Evolutionary conservation across 1,284 basidiomycete genomes (phyloP).

Genomic region (Cryptococcus sp.): DNA sequence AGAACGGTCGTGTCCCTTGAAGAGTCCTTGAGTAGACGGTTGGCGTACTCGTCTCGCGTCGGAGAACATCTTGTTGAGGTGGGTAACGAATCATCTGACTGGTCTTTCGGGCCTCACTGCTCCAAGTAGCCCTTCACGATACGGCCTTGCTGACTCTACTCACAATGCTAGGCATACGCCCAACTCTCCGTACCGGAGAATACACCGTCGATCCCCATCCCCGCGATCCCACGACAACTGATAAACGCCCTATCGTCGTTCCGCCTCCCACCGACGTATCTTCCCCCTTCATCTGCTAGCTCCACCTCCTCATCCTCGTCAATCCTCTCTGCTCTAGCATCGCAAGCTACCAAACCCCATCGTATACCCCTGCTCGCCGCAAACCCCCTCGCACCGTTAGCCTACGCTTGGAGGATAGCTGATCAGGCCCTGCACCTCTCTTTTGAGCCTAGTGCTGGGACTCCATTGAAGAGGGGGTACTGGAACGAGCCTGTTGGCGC

Average conservation of each 20-base stretch:
- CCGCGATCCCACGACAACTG: conserved; percentile 17
- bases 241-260: conserved; percentile 14
- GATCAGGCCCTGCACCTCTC: conserved; percentile 33
- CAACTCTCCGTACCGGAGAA: conserved; percentile 36
- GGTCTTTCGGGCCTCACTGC: neutral
- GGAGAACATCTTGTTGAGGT: conserved; percentile 48
- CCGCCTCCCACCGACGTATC: conserved; percentile 19
- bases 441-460: conserved; percentile 8
- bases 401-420: conserved; percentile 46
- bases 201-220: conserved; percentile 36
- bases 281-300: conserved; percentile 12
- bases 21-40: conserved; percentile 24
- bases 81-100: conserved; percentile 5
- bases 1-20: conserved; percentile 9
- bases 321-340: neutral
- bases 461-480: conserved; percentile 26
- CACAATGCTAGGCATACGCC: conserved; percentile 38
- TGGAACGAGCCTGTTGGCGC: conserved; percentile 45
- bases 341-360: neutral
- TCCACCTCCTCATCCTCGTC: conserved; percentile 5
- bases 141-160: neutral
- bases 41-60: conserved; percentile 35
- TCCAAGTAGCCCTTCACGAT: neutral
- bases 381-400: conserved; percentile 38
- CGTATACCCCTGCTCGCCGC: conserved; percentile 33